Conservation (phyloP, 106 monocot genomes). For the Dendrobium chrysotoxum region DNA sequence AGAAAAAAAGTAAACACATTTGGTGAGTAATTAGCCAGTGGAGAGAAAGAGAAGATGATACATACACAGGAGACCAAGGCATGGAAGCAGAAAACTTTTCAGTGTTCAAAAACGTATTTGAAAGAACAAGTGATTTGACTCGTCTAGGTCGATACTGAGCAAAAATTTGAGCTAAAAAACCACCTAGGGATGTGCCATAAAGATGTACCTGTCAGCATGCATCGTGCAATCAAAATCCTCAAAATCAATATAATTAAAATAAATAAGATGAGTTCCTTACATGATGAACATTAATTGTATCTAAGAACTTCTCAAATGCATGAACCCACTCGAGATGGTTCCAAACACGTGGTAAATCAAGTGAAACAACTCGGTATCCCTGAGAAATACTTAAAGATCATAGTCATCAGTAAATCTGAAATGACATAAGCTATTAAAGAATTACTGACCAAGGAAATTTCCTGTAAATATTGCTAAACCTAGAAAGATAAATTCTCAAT, state of each 20-base stretch:
- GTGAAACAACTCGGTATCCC: conserved; percentile 77
- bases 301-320: conserved; percentile 79
- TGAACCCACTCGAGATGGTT: conserved; percentile 76
- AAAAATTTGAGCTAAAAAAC: conserved; percentile 89
- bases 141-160: conserved; percentile 85
- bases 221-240: background rate
- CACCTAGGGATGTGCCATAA: conserved; percentile 96
- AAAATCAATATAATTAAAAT: background rate
- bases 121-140: conserved; percentile 92
- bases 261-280: conserved; percentile 27
- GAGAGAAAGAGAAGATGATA: conserved; percentile 13
- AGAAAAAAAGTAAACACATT: background rate
- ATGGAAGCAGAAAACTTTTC: conserved; percentile 80
- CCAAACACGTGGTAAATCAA: conserved; percentile 62
- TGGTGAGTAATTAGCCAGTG: background rate
- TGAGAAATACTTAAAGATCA: conserved; percentile 26
- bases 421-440: background rate
- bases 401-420: conserved; percentile 2
- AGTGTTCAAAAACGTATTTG: conserved; percentile 90
- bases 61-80: conserved; percentile 94
- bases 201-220: conserved; percentile 65
- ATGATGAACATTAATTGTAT: conserved; percentile 57
- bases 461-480: background rate
- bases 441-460: background rate
- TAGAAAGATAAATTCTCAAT: too few species aligned